A percentile compares a stretch with the other conserved stretches of the same genome.
phyloP scores from a whole-genome alignment of 306 rosid species.

The Chamaecrista fasciculata region DNA sequence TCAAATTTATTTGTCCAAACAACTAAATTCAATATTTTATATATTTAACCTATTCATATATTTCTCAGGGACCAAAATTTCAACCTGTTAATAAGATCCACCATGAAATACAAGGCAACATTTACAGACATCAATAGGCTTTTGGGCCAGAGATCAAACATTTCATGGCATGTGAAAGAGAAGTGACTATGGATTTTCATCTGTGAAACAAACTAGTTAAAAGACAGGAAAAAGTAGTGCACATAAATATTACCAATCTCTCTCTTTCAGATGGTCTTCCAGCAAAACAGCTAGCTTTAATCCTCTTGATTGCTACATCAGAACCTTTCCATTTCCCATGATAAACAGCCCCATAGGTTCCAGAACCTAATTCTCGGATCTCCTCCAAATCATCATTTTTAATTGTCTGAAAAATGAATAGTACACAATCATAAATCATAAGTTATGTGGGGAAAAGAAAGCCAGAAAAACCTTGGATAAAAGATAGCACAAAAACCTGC shows the following conservation, averaged over 20 bases:
- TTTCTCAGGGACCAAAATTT: not conserved
- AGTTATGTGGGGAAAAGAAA: constrained; percentile 24
- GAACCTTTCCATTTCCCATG: constrained; percentile 99
- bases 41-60: not conserved
- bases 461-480: constrained; percentile 28
- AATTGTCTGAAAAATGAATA: constrained; percentile 62
- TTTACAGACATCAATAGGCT: not conserved
- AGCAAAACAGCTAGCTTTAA: constrained; percentile 95
- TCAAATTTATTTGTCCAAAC: constrained; percentile 17
- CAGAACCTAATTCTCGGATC: constrained; percentile 94
- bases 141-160: constrained; percentile 9
- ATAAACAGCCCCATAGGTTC: constrained; percentile 95
- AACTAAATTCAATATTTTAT: constrained; percentile 16
- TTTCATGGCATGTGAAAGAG: not conserved
- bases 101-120: not conserved
- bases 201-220: constrained; percentile 26
- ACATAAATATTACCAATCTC: constrained; percentile 66
- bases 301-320: constrained; percentile 94
- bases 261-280: constrained; percentile 97
- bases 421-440: constrained; percentile 31
- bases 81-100: not conserved
- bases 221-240: constrained; percentile 30
- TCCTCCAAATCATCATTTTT: constrained; percentile 95
- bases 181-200: not conserved
- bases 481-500: constrained; percentile 61